phyloP scores from a whole-genome alignment of 306 rosid genomes.

The Alnus glutinosa region DNA sequence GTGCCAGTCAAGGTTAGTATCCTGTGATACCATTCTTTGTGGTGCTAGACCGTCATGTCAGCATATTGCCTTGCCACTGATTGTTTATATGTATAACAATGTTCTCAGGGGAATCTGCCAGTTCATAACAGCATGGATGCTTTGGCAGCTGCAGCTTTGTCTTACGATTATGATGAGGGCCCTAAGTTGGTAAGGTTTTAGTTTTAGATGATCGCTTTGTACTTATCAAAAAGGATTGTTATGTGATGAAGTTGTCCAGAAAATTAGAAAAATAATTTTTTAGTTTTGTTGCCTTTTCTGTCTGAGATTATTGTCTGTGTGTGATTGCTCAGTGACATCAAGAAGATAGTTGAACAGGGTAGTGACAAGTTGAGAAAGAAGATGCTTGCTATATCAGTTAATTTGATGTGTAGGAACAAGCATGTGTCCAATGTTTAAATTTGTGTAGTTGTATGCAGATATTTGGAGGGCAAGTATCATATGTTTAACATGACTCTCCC shows the following conservation, averaged over 20 bases:
- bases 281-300: not conserved
- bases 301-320: not conserved
- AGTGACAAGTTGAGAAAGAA: not conserved
- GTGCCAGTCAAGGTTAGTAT: conserved; percentile 87
- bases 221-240: not conserved
- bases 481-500: too few relatives aligned
- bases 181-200: conserved; percentile 76
- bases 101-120: conserved; percentile 84
- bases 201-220: conserved; percentile 1
- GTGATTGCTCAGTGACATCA: not conserved
- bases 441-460: not conserved
- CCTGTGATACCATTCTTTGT: conserved; percentile 16
- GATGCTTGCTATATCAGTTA: not conserved
- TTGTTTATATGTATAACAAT: conserved; percentile 27
- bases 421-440: not conserved
- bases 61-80: conserved; percentile 17
- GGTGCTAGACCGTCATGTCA: conserved; percentile 4
- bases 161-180: conserved; percentile 79
- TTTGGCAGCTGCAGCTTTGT: conserved; percentile 90
- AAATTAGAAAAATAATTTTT: not conserved
- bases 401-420: not conserved
- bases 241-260: not conserved
- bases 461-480: not conserved
- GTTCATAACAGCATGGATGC: conserved; percentile 97
- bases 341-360: not conserved